Conservation (phyloP, 2,329 filamentous ascomycete species). For the Exophiala xenobiotica region DNA sequence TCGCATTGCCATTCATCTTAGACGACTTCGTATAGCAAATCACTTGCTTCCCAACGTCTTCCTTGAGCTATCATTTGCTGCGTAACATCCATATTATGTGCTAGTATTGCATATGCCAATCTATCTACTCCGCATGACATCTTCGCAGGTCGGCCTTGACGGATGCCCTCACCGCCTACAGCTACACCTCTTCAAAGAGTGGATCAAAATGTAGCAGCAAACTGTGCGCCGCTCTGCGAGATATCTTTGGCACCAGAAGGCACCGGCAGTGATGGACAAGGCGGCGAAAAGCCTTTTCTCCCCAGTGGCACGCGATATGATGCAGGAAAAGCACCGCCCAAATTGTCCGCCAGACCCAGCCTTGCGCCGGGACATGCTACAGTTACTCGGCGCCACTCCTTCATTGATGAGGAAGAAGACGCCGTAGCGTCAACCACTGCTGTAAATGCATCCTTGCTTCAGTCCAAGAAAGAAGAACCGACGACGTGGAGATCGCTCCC, state of each 20-base stretch:
- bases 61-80: background rate
- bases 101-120: background rate
- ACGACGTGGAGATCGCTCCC: conserved; percentile 73
- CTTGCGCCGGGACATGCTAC: conserved; percentile 15
- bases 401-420: conserved; percentile 31
- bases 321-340: background rate
- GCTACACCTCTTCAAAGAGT: background rate
- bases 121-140: conserved; percentile 6
- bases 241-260: conserved; percentile 3
- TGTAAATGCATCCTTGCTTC: background rate
- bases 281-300: background rate
- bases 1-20: no score
- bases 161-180: conserved; percentile 19
- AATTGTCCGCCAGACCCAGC: conserved; percentile 6
- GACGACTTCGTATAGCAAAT: no score
- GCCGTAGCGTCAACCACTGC: conserved; percentile 16
- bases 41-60: no score
- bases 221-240: background rate
- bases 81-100: background rate
- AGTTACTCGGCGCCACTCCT: conserved; percentile 26
- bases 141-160: background rate
- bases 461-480: conserved; percentile 39
- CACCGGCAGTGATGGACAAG: conserved; percentile 1
- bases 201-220: conserved; percentile 12
- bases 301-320: conserved; percentile 5